Conservation (phyloP, 2,329 filamentous ascomycete genomes). For the Calonectria leucothoes region DNA sequence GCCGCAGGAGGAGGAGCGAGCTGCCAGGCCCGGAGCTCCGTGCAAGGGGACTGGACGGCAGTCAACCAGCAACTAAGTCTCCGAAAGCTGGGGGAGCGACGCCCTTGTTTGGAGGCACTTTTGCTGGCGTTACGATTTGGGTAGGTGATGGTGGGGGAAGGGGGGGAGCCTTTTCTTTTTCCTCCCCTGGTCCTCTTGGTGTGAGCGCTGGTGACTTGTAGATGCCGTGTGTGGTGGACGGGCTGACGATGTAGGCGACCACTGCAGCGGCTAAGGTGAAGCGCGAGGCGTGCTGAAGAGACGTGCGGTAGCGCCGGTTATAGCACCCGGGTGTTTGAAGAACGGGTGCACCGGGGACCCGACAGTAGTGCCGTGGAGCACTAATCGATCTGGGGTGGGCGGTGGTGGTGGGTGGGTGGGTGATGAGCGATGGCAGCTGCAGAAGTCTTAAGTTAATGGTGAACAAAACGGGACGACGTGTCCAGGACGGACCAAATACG, state of each 20-base stretch:
- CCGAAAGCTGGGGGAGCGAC: neutral
- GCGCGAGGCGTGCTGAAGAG: neutral
- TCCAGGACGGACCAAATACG: neutral
- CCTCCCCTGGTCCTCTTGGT: neutral
- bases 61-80: neutral
- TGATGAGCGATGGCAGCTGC: neutral
- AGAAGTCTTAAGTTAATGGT: constrained; percentile 4
- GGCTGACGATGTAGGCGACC: neutral
- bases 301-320: neutral
- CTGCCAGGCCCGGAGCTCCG: neutral
- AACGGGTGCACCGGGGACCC: neutral
- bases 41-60: neutral
- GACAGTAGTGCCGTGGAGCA: constrained; percentile 1
- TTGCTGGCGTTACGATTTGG: constrained; percentile 13
- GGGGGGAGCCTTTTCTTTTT: neutral
- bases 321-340: neutral
- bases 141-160: constrained; percentile 9
- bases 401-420: neutral
- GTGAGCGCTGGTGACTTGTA: constrained; percentile 4
- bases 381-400: neutral
- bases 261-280: neutral
- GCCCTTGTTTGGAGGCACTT: constrained; percentile 16
- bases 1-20: neutral
- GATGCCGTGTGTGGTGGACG: neutral
- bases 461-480: neutral